Evolutionary conservation across 345 rosid genomes (phyloP).

Genomic region (Noccaea bulbosa): DNA sequence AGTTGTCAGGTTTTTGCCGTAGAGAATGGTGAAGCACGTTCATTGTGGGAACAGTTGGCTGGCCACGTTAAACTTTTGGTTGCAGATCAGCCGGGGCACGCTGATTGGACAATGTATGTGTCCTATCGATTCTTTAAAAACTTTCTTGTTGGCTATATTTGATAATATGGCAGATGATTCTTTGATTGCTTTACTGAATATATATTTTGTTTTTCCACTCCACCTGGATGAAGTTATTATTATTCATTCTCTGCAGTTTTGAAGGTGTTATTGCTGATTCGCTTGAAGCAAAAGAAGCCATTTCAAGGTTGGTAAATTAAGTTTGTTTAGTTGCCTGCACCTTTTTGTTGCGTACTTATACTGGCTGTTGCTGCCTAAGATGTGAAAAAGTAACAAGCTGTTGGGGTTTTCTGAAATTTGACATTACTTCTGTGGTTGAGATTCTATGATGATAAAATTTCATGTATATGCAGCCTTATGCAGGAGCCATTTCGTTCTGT

Average conservation of each 20-base stretch:
- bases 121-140: conserved; percentile 19
- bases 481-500: conserved; percentile 93
- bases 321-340: conserved; percentile 25
- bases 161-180: conserved; percentile 14
- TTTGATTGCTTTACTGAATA: conserved; percentile 32
- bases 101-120: conserved; percentile 92
- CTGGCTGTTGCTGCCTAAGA: conserved; percentile 24
- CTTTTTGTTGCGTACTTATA: conserved; percentile 9
- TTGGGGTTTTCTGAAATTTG: conserved; percentile 25
- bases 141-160: conserved; percentile 3
- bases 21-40: conserved; percentile 58
- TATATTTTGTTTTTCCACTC: conserved; percentile 27
- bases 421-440: conserved; percentile 34
- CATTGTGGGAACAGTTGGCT: conserved; percentile 71
- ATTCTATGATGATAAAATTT: conserved; percentile 58
- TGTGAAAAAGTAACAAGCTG: conserved; percentile 25
- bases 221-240: conserved; percentile 37
- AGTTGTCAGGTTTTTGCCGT: conserved; percentile 71
- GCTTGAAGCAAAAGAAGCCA: conserved; percentile 77
- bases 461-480: conserved; percentile 93
- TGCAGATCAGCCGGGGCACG: conserved; percentile 51
- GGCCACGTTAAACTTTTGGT: conserved; percentile 57
- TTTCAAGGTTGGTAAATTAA: conserved; percentile 67
- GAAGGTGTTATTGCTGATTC: conserved; percentile 89
- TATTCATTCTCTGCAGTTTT: conserved; percentile 60